Evolutionary conservation across 176 grass and related monocot species (phyloP).

Genomic region (Triticum dicoccoides): DNA sequence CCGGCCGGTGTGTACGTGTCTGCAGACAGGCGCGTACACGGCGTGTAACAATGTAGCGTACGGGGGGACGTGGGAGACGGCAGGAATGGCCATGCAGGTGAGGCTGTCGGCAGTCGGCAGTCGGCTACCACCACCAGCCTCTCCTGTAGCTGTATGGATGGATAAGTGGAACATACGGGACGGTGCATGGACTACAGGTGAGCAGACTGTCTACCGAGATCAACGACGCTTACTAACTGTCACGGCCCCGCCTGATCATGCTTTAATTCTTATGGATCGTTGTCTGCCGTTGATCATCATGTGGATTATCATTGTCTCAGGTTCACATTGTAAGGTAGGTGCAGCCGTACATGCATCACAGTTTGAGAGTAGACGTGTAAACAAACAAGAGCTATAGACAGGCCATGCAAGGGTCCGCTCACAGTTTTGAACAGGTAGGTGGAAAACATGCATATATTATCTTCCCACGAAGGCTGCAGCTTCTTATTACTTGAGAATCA

Average conservation of each 20-base stretch:
- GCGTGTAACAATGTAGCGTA: not conserved
- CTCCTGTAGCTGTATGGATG: not conserved
- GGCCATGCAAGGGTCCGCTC: too few species aligned
- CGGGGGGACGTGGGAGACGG: not conserved
- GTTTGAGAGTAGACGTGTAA: not conserved
- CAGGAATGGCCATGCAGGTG: constrained; percentile 4
- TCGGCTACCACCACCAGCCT: not conserved
- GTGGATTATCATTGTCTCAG: not conserved
- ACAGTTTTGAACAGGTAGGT: too few species aligned
- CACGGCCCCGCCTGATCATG: not conserved
- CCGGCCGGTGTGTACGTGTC: not conserved
- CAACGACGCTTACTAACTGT: too few species aligned
- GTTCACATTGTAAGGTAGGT: not conserved
- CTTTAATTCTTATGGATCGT: not conserved
- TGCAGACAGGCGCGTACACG: not conserved
- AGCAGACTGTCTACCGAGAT: not conserved
- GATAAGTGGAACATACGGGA: not conserved
- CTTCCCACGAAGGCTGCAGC: not conserved
- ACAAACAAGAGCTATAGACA: too few species aligned
- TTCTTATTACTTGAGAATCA: not conserved
- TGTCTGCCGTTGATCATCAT: not conserved
- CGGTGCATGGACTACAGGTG: not conserved
- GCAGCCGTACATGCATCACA: too few species aligned
- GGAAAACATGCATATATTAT: too few species aligned
- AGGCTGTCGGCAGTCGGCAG: constrained; percentile 35